These are phyloP conservation scores for Tripidium arundinaceum DNA, from an alignment of 202 grass and related monocot genomes.

Conservation along the genomic window DNA sequence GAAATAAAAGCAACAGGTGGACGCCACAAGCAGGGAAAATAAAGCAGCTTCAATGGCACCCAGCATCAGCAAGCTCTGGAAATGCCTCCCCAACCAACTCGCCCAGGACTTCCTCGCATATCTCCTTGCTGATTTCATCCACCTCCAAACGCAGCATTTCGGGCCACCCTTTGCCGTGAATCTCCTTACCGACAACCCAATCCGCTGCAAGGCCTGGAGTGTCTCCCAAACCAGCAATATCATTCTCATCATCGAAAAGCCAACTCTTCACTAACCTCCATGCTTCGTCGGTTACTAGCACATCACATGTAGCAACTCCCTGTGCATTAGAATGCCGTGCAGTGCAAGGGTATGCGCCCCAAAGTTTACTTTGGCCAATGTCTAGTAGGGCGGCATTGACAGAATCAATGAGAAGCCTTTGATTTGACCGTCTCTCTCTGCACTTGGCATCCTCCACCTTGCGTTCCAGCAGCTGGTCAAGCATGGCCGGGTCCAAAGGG, in stretches of 20 bases:
- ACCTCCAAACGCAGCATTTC: slow-evolving; percentile 54
- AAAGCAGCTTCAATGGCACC: slow-evolving; percentile 35
- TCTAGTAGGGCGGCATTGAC: slow-evolving; percentile 67
- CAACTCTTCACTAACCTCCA: slow-evolving; percentile 64
- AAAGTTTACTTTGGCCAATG: slow-evolving; percentile 55
- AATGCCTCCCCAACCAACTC: slow-evolving; percentile 74
- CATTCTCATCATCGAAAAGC: slow-evolving; percentile 45
- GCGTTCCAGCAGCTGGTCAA: slow-evolving; percentile 63
- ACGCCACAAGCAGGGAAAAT: slow-evolving; percentile 39
- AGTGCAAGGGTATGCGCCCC: slow-evolving; percentile 47
- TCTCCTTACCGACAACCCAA: slow-evolving; percentile 56
- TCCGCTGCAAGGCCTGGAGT: slow-evolving; percentile 38
- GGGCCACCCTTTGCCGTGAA: slow-evolving; percentile 47
- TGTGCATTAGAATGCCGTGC: slow-evolving; percentile 12
- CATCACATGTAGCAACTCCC: slow-evolving; percentile 24
- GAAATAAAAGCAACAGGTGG: slow-evolving; percentile 49
- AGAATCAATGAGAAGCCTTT: slow-evolving; percentile 82
- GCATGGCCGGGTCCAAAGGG: slow-evolving; percentile 55
- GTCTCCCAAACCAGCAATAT: slow-evolving; percentile 20
- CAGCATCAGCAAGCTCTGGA: slow-evolving; percentile 26
- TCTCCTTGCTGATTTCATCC: slow-evolving; percentile 76
- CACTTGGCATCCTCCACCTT: slow-evolving; percentile 73
- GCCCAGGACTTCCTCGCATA: slow-evolving; percentile 49
- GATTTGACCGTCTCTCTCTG: slow-evolving; percentile 69
- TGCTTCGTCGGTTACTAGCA: slow-evolving; percentile 34